Evolutionary conservation across 371 early-diverging fungal genomes (phyloP).

Genomic region (Zancudomyces culisetae): DNA sequence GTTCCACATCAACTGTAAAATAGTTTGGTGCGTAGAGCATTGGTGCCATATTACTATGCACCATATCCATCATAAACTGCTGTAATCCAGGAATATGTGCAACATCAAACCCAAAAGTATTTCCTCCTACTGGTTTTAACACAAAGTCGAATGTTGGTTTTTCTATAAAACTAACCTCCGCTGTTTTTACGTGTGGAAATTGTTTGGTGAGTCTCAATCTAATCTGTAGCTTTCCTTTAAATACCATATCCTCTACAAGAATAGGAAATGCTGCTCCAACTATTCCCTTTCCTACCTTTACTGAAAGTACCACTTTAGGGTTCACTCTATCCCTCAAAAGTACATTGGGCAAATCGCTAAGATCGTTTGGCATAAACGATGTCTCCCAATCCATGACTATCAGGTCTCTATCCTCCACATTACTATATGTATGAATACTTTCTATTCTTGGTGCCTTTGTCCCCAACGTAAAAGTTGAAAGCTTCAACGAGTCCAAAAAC

Average conservation of each 20-base stretch:
- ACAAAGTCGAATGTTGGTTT: conserved; percentile 82
- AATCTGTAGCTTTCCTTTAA: conserved; percentile 61
- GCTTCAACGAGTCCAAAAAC: conserved; percentile 70
- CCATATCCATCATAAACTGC: conserved; percentile 59
- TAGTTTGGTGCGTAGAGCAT: conserved; percentile 75
- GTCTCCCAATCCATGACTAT: conserved; percentile 88
- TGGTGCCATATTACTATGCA: conserved; percentile 46
- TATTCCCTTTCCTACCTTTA: conserved; percentile 74
- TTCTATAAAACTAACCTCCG: conserved; percentile 74
- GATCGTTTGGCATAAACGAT: conserved; percentile 72
- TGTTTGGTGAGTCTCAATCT: conserved; percentile 60
- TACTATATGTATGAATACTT: conserved; percentile 52
- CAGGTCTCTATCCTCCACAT: conserved; percentile 46
- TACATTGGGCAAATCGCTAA: conserved; percentile 35
- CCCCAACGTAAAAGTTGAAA: conserved; percentile 92
- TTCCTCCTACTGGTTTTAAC: conserved; percentile 75
- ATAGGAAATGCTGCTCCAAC: conserved; percentile 82
- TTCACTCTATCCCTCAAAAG: conserved; percentile 45
- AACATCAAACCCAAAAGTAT: conserved; percentile 69
- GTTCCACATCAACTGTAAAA: conserved; percentile 62
- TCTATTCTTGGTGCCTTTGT: conserved; percentile 85
- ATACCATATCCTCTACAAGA: conserved; percentile 76
- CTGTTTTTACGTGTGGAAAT: conserved; percentile 73
- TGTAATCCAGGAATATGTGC: conserved; percentile 62
- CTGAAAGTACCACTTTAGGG: conserved; percentile 83